Evolutionary conservation across 495 filamentous ascomycete genomes (phyloP), one percentile per base, ranked within the genome.

Genomic region (Cercophora sp.): DNA sequence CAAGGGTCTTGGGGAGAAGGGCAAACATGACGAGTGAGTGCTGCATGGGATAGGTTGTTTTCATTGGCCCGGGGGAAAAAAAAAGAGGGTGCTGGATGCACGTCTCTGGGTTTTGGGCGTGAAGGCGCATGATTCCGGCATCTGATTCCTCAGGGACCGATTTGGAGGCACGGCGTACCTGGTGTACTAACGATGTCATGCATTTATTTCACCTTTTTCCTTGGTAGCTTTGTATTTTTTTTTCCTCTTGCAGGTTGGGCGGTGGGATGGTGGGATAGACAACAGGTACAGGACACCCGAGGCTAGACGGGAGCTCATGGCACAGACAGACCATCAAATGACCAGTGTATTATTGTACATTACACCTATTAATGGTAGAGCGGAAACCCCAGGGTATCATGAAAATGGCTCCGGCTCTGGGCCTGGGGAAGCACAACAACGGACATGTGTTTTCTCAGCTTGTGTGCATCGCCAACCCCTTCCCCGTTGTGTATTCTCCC

Each of bases 81-180:
- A n/a, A n/a, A n/a, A n/a, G 23, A n/a, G 26, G 48, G 23, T 41
- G 23, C 11, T 20, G 13, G 48, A 40, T 15, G 15, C 25, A 11
- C 24, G 19, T 32, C 16, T 8, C 42, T 46, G 22, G 22, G 26
- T 16, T 47, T 51, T 40, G 24, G 24, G 48, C 24, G 26, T n/a
- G 22, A 31, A 19, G 36, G 16, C 48, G 36, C n/a, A 16, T 29
- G 26, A 31, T 27, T 15, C 24, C 22, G 40, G 48, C 48, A 51
- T 36, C 18, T 26, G 36, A 36, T 23, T 36, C 29, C 20, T 41
- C 35, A 41, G 48, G 48, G 37, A 51, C 48, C 35, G 48, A 51
- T 51, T 20, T 31, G 36, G 36, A 19, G 35, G 47, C 47, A 25
- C 15, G 47, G 47, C 36, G 48, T 51, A 32, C 44, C 44, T 47